Percentiles rank a stretch among this genome's conserved stretches.
phyloP scores from a whole-genome alignment of 2,329 filamentous ascomycete genomes.

The Trichoderma aggressivum region DNA sequence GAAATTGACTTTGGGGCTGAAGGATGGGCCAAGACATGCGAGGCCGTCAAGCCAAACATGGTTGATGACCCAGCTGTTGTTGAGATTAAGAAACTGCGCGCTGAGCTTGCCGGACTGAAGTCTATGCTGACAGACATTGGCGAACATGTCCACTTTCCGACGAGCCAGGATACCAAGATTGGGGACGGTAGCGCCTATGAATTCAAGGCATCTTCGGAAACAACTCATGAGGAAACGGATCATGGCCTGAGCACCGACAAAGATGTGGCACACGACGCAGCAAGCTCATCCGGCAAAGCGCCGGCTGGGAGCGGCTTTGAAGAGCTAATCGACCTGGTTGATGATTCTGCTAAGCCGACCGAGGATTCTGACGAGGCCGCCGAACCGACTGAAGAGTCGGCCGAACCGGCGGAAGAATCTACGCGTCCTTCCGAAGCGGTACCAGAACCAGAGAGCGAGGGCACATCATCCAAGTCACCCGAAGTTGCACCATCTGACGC shows the following conservation, averaged over 20 bases:
- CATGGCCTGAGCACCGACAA: neutral
- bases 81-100: conserved; percentile 60
- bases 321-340: neutral
- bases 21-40: conserved; percentile 80
- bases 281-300: neutral
- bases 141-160: conserved; percentile 23
- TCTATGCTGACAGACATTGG: conserved; percentile 39
- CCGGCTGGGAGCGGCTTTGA: neutral
- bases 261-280: neutral
- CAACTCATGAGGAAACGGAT: neutral
- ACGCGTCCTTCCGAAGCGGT: neutral
- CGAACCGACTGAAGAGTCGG: neutral
- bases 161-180: conserved; percentile 15
- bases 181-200: conserved; percentile 7
- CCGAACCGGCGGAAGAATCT: neutral
- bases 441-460: neutral
- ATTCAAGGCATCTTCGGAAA: neutral
- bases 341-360: neutral
- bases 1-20: conserved; percentile 77
- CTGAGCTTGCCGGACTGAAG: conserved; percentile 58
- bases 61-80: conserved; percentile 72
- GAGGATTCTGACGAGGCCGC: neutral
- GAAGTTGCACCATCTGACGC: neutral
- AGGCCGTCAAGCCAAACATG: conserved; percentile 73
- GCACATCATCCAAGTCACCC: neutral